Evolutionary conservation across 1,284 basidiomycete genomes (phyloP).

Genomic region (Calocybe gambosa): DNA sequence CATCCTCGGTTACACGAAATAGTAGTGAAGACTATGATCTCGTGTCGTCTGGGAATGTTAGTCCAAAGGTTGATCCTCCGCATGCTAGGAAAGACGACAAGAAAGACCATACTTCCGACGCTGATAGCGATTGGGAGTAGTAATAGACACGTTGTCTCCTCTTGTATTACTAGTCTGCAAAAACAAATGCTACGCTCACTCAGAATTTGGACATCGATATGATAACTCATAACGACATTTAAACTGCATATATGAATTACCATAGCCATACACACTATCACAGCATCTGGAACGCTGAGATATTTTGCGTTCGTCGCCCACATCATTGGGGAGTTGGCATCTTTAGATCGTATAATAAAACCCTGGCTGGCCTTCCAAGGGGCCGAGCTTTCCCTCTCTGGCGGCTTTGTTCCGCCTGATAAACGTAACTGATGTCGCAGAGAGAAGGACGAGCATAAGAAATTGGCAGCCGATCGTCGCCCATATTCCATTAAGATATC

Average conservation of each 20-base stretch:
- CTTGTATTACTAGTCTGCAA: not conserved
- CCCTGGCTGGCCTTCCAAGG: slow-evolving; percentile 24
- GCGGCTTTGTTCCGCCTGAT: slow-evolving; percentile 22
- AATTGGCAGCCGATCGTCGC: slow-evolving; percentile 28
- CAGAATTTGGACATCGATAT: too few species aligned
- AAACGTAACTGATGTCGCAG: slow-evolving; percentile 22
- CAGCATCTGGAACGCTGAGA: not conserved
- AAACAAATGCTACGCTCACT: too few species aligned
- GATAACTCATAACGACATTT: not conserved
- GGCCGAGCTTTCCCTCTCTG: slow-evolving; percentile 22
- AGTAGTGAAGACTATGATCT: slow-evolving; percentile 72
- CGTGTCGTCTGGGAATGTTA: slow-evolving; percentile 49
- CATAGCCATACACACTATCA: not conserved
- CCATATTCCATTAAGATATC: slow-evolving; percentile 29
- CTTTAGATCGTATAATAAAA: slow-evolving; percentile 27
- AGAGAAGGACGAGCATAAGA: slow-evolving; percentile 23
- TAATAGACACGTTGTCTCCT: not conserved
- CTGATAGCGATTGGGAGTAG: slow-evolving; percentile 71
- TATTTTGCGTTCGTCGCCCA: not conserved
- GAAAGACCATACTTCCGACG: slow-evolving; percentile 33
- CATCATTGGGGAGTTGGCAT: not conserved
- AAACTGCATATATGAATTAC: not conserved
- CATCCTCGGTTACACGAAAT: slow-evolving; percentile 25
- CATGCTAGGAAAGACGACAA: slow-evolving; percentile 19
- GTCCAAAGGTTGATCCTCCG: slow-evolving; percentile 25